A percentile compares a stretch with the other conserved stretches of the same genome.
These are phyloP conservation scores for Hibiscus tridactylites DNA, from an alignment of 345 rosid species.

Conservation along the genomic window DNA sequence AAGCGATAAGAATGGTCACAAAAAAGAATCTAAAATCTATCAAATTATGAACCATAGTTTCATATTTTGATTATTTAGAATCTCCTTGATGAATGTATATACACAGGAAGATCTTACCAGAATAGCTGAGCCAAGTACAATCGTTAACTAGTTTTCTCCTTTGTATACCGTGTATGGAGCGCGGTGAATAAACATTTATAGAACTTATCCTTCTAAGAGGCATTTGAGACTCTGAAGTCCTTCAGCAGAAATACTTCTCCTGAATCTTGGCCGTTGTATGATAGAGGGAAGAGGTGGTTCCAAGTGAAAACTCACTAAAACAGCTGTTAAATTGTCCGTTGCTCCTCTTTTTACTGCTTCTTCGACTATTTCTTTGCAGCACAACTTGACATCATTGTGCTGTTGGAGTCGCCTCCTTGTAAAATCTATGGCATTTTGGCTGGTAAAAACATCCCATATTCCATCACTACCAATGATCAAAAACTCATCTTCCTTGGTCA, in stretches of 20 bases:
- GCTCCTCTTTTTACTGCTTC: slow-evolving; percentile 68
- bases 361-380: slow-evolving; percentile 62
- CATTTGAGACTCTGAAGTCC: slow-evolving; percentile 38
- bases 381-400: slow-evolving; percentile 57
- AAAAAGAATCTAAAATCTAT: background rate
- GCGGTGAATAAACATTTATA: slow-evolving; percentile 5
- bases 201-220: slow-evolving; percentile 26
- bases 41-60: background rate
- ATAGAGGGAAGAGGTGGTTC: slow-evolving; percentile 46
- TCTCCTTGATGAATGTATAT: slow-evolving; percentile 13
- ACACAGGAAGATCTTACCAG: slow-evolving; percentile 6
- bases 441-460: slow-evolving; percentile 72
- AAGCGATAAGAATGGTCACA: background rate
- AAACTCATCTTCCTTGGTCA: slow-evolving; percentile 71
- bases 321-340: slow-evolving; percentile 60
- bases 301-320: slow-evolving; percentile 56
- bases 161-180: no score
- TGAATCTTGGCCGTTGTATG: slow-evolving; percentile 36
- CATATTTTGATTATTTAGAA: background rate
- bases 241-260: slow-evolving; percentile 67
- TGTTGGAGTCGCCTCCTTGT: slow-evolving; percentile 60
- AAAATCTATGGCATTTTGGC: slow-evolving; percentile 72
- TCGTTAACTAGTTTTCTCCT: no score
- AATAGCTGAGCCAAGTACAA: background rate
- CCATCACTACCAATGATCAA: slow-evolving; percentile 76